phyloP scores from a whole-genome alignment of 495 filamentous ascomycete genomes.

The Aspergillus sclerotiicarbonarius region DNA sequence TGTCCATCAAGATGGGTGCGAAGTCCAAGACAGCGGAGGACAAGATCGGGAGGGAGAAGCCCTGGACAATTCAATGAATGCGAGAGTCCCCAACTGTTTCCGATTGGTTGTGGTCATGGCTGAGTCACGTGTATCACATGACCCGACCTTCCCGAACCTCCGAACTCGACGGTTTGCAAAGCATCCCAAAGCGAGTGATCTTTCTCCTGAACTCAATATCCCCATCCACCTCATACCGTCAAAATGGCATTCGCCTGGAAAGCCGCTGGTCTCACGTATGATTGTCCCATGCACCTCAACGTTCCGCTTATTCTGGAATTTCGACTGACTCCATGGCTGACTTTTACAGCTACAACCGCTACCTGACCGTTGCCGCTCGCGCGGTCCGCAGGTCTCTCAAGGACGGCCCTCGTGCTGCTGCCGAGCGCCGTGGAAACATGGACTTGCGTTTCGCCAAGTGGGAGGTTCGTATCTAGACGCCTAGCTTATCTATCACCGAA shows the following conservation, averaged over 20 bases:
- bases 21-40: no score
- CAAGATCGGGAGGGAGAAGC: no score
- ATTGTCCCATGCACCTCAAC: slow-evolving; percentile 3
- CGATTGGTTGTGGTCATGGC: neutral
- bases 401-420: slow-evolving; percentile 79
- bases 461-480: slow-evolving; percentile 65
- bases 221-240: slow-evolving; percentile 39
- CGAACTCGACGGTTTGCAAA: slow-evolving; percentile 42
- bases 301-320: neutral
- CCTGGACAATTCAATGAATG: no score
- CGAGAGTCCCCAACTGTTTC: neutral
- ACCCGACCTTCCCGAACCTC: slow-evolving; percentile 38
- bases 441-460: slow-evolving; percentile 94
- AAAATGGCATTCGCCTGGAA: slow-evolving; percentile 99
- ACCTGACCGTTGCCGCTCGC: slow-evolving; percentile 55
- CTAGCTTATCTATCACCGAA: neutral
- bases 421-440: slow-evolving; percentile 86
- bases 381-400: slow-evolving; percentile 83
- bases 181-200: slow-evolving; percentile 28
- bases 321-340: slow-evolving; percentile 29
- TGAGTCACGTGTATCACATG: slow-evolving; percentile 31
- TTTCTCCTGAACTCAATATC: slow-evolving; percentile 31
- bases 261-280: slow-evolving; percentile 93
- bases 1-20: no score
- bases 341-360: slow-evolving; percentile 50